Base-by-base conservation (phyloP, 106 monocot species). In the Acanthochlamys bracteata region DNA sequence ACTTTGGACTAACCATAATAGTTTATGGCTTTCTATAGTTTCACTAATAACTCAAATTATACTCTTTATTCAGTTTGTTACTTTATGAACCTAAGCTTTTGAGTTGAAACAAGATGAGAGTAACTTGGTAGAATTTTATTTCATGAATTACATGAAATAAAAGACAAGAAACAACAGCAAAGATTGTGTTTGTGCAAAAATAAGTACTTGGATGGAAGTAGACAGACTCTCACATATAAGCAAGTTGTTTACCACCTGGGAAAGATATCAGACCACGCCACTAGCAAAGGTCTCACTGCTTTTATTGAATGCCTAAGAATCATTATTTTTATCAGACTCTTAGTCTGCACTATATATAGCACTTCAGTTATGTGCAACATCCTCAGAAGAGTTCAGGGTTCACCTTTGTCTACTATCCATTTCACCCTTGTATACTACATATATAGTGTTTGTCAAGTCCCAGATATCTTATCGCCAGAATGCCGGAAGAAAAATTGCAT, bases 401-500 rank as follows among this genome's bases (percentile, higher is more conserved):
- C n/a, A n/a, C n/a, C n/a, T n/a, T n/a, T n/a, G n/a, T n/a, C n/a
- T n/a, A n/a, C n/a, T n/a, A n/a, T n/a, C n/a, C n/a, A n/a, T n/a
- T n/a, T n/a, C n/a, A n/a, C n/a, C n/a, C n/a, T n/a, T n/a, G n/a
- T n/a, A n/a, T n/a, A n/a, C n/a, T n/a, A n/a, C n/a, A n/a, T n/a
- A n/a, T n/a, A n/a, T n/a, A n/a, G n/a, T n/a, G n/a, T n/a, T n/a
- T n/a, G n/a, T n/a, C n/a, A n/a, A n/a, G n/a, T n/a, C n/a, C n/a
- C 4, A 11, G 6, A 16, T 16, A 8, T 54, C 19, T 54, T 54
- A 11, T 8, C 7, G n/a, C n/a, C n/a, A 19, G 53, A 55, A 65
- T 1, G 39, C 76, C 82, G 82, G 63, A 67, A 64, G 73, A 71
- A 16, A 71, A 56, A 7, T 25, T 86, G 20, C 75, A 58, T 14